These are phyloP conservation scores for Fusarium pininemorale DNA, from an alignment of 2,329 filamentous ascomycete genomes.

Conservation along the genomic window DNA sequence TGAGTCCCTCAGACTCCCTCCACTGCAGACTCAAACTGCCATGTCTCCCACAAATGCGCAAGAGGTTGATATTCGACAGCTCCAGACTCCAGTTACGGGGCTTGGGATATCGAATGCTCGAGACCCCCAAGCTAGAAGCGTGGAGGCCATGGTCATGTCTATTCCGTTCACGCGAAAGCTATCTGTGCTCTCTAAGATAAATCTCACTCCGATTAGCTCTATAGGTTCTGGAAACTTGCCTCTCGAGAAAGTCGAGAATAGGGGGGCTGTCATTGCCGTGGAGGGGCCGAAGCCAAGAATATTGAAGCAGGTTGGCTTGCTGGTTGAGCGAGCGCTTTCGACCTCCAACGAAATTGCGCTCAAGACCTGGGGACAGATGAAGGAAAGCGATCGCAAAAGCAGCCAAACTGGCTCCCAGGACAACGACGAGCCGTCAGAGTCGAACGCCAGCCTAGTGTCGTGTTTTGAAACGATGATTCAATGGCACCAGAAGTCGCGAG, in stretches of 20 bases:
- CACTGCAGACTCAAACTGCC: conserved; percentile 58
- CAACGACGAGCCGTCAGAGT: conserved; percentile 24
- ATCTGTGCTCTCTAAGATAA: conserved; percentile 77
- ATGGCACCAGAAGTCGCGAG: conserved; percentile 80
- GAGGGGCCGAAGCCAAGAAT: conserved; percentile 74
- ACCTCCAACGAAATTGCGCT: conserved; percentile 54
- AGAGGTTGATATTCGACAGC: conserved; percentile 41
- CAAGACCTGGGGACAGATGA: conserved; percentile 55
- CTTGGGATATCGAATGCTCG: conserved; percentile 37
- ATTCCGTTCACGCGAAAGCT: conserved; percentile 81
- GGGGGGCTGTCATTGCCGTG: conserved; percentile 84
- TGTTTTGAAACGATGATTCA: conserved; percentile 74
- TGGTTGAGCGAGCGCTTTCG: conserved; percentile 71
- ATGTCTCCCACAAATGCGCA: conserved; percentile 43
- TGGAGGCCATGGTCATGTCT: conserved; percentile 78
- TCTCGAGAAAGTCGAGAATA: conserved; percentile 50
- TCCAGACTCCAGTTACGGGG: conserved; percentile 41
- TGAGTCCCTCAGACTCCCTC: conserved; percentile 63
- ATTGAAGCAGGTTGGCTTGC: conserved; percentile 66
- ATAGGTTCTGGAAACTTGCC: conserved; percentile 44
- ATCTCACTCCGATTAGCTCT: conserved; percentile 66
- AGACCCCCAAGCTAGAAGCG: conserved; percentile 53
- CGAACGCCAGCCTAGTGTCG: conserved; percentile 57
- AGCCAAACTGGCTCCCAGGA: conserved; percentile 16
- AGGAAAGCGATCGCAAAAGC: conserved; percentile 15